Percentiles rank a stretch among this genome's conserved stretches.
Conservation (phyloP, 2,329 filamentous ascomycete genomes). For the Fonsecaea multimorphosa region DNA sequence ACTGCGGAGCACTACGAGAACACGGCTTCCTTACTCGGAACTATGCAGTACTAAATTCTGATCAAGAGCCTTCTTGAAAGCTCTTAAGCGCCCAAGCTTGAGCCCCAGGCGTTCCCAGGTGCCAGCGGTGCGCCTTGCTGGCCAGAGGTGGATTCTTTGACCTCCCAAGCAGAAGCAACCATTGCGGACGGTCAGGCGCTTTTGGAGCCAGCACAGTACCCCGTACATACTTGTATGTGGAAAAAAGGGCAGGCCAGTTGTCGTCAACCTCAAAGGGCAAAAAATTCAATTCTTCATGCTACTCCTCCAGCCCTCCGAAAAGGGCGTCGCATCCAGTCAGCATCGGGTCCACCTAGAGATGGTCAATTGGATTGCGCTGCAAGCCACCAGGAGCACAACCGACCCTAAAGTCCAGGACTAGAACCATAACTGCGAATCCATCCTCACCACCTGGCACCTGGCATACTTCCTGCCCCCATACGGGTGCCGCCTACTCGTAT, state of each 20-base stretch:
- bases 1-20: not conserved
- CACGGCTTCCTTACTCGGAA: not conserved
- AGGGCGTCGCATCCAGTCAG: conserved; percentile 14
- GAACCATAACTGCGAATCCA: conserved; percentile 23
- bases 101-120: conserved; percentile 2
- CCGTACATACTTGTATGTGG: not conserved
- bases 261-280: not conserved
- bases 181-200: not conserved
- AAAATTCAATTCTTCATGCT: conserved; percentile 8
- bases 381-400: conserved; percentile 21
- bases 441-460: conserved; percentile 19
- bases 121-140: conserved; percentile 4
- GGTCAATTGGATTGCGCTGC: conserved; percentile 12
- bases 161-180: not conserved
- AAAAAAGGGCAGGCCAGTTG: not conserved
- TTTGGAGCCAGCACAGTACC: conserved; percentile 1
- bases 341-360: conserved; percentile 13
- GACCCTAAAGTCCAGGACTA: conserved; percentile 22
- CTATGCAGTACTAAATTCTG: conserved; percentile 4
- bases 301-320: conserved; percentile 5
- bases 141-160: not conserved
- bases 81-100: conserved; percentile 6
- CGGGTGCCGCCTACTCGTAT: conserved; percentile 28
- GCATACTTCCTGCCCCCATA: conserved; percentile 4
- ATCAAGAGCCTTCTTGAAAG: not conserved